Conservation (phyloP, 129 eudicot species). For the Cynara cardunculus region DNA sequence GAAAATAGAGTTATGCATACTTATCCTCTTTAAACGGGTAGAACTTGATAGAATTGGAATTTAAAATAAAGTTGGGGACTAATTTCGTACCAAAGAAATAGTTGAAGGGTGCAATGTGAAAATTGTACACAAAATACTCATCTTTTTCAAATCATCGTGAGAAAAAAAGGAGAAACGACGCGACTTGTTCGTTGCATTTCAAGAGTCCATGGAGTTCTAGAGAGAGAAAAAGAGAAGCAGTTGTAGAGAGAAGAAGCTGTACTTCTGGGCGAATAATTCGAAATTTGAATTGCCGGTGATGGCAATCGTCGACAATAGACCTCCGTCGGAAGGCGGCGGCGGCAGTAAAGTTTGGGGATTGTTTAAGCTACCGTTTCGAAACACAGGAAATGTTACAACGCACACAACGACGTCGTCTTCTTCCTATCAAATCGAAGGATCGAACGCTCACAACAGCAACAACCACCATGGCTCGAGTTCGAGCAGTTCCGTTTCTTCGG, state of each 20-base stretch:
- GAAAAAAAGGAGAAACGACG: conserved; percentile 7
- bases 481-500: conserved; percentile 49
- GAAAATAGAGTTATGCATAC: too few relatives aligned
- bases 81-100: not conserved
- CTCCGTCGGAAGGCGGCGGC: conserved; percentile 31
- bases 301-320: conserved; percentile 46
- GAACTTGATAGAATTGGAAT: not conserved
- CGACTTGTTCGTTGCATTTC: conserved; percentile 14
- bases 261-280: not conserved
- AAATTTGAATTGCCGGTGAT: conserved; percentile 4
- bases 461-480: conserved; percentile 7
- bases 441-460: conserved; percentile 16
- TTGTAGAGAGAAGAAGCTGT: not conserved
- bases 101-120: not conserved
- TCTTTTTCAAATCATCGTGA: conserved; percentile 7
- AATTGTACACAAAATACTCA: not conserved
- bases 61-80: not conserved
- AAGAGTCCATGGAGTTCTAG: not conserved
- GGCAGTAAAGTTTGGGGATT: conserved; percentile 52
- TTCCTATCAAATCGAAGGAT: conserved; percentile 19
- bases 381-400: conserved; percentile 15
- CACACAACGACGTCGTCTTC: conserved; percentile 34
- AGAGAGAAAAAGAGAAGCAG: not conserved
- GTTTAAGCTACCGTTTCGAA: conserved; percentile 60
- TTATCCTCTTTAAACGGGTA: too few relatives aligned